A percentile compares a stretch with the other conserved stretches of the same genome.
Evolutionary conservation across 768 basidiomycete species (phyloP).

Genomic region (Cubamyces lactineus): DNA sequence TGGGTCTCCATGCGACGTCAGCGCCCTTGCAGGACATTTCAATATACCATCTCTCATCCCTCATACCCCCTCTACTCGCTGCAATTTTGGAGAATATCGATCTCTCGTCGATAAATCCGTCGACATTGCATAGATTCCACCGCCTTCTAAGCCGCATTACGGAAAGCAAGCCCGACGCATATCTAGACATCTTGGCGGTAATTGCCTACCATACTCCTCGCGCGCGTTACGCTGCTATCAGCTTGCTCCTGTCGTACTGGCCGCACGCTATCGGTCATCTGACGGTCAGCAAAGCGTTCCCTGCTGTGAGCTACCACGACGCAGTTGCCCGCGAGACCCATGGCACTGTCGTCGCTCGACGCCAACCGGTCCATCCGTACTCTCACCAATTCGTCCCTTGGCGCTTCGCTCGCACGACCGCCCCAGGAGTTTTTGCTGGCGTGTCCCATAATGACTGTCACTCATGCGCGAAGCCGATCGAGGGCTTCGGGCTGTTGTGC

Average conservation of each 20-base stretch:
- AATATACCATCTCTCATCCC: constrained; percentile 62
- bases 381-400: constrained; percentile 73
- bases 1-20: constrained; percentile 48
- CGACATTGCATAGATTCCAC: constrained; percentile 52
- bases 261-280: constrained; percentile 71
- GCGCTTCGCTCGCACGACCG: constrained; percentile 47
- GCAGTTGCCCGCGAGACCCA: constrained; percentile 26
- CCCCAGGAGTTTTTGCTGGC: constrained; percentile 34
- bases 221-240: constrained; percentile 58
- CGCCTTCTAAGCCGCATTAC: constrained; percentile 58
- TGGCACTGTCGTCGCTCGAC: constrained; percentile 18
- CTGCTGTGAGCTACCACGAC: constrained; percentile 40
- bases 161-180: constrained; percentile 64
- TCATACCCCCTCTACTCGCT: constrained; percentile 65
- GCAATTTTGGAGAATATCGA: constrained; percentile 63
- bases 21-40: constrained; percentile 57
- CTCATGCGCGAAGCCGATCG: constrained; percentile 55
- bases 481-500: constrained; percentile 75
- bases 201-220: constrained; percentile 64
- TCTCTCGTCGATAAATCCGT: constrained; percentile 36
- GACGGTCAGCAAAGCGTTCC: constrained; percentile 56
- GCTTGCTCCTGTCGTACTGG: constrained; percentile 64
- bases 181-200: constrained; percentile 72
- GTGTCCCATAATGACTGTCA: constrained; percentile 52
- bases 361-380: constrained; percentile 40